phyloP scores from a whole-genome alignment of 306 rosid genomes.

The Styphnolobium japonicum region DNA sequence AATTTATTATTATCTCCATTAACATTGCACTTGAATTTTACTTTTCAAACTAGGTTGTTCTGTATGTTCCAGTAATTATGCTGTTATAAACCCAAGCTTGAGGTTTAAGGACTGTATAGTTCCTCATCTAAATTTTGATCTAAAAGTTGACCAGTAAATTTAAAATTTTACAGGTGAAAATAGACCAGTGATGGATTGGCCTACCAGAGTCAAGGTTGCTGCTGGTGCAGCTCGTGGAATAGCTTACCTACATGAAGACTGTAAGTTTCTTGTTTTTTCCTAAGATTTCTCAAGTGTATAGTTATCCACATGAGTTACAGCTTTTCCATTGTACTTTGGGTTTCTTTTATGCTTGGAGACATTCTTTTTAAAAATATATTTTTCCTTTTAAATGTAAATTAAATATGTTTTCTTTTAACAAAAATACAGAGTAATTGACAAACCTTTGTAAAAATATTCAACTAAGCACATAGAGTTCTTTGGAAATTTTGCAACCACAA shows the following conservation, averaged over 20 bases:
- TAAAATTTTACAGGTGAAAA: slow-evolving; percentile 46
- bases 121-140: not conserved
- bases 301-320: not conserved
- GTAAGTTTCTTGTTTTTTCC: slow-evolving; percentile 47
- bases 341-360: slow-evolving; percentile 1
- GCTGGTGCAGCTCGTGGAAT: slow-evolving; percentile 97
- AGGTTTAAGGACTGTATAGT: not conserved
- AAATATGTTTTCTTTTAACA: not conserved
- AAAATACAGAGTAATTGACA: not conserved
- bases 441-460: not conserved
- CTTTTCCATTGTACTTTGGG: not conserved
- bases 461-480: not conserved
- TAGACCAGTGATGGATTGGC: slow-evolving; percentile 72
- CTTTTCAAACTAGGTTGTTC: not conserved
- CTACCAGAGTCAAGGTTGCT: slow-evolving; percentile 82
- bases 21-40: not conserved
- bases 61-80: not conserved
- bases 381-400: not conserved
- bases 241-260: slow-evolving; percentile 95
- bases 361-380: not conserved
- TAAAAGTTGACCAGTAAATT: slow-evolving; percentile 14
- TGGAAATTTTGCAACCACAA: not conserved
- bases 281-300: not conserved
- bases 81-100: slow-evolving; percentile 6
- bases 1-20: not conserved